These are phyloP conservation scores for Inga oerstediana DNA, from an alignment of 306 rosid genomes.

Conservation along the genomic window DNA sequence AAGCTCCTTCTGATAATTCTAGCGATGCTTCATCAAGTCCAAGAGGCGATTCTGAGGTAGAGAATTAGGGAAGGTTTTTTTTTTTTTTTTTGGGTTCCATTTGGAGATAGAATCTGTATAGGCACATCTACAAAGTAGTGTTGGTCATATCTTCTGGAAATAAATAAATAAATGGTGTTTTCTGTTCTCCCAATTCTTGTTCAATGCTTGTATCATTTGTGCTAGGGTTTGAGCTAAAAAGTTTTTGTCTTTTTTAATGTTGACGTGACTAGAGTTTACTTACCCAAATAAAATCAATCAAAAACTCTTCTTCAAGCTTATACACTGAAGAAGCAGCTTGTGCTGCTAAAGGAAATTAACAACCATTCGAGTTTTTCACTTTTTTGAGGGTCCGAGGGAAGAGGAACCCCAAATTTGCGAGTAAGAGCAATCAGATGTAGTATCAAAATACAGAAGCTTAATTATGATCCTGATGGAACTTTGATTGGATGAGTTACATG, in stretches of 20 bases:
- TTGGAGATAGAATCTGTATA: slow-evolving; percentile 38
- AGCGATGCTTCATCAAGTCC: slow-evolving; percentile 34
- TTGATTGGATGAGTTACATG: background rate
- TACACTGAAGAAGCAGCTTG: background rate
- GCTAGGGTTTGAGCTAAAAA: background rate
- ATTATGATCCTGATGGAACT: background rate
- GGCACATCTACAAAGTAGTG: slow-evolving; percentile 11
- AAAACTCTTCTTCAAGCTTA: background rate
- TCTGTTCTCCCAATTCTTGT: background rate
- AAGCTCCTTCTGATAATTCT: slow-evolving; percentile 41
- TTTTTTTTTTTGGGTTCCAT: background rate
- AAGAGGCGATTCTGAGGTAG: slow-evolving; percentile 30
- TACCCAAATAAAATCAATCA: background rate
- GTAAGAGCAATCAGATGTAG: background rate
- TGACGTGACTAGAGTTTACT: slow-evolving; percentile 21
- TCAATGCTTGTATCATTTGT: background rate
- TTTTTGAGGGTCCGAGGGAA: slow-evolving; percentile 19
- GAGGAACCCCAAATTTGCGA: slow-evolving; percentile 15
- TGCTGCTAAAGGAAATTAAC: background rate
- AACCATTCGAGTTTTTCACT: background rate
- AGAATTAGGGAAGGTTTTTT: slow-evolving; percentile 18
- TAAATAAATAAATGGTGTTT: slow-evolving; percentile 3
- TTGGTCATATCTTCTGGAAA: background rate
- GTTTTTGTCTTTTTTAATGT: background rate
- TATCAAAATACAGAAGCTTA: slow-evolving; percentile 5